Percentiles rank a stretch among this genome's conserved stretches.
These are phyloP conservation scores for Boletus sensibilis DNA, from an alignment of 768 basidiomycete genomes.

Conservation along the genomic window DNA sequence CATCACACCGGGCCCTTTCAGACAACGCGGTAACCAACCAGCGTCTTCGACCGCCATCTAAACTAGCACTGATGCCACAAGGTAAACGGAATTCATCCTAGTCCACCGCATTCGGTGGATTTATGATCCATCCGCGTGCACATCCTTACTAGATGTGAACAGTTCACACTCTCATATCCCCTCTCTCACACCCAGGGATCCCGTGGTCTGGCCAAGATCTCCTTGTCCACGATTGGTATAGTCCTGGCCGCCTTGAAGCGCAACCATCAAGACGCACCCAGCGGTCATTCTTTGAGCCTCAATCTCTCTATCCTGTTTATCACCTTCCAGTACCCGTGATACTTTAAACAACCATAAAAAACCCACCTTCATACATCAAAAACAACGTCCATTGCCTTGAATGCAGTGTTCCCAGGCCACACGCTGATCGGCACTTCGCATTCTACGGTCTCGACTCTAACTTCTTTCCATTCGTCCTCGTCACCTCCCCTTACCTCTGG, in stretches of 20 bases:
- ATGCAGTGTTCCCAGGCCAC: slow-evolving; percentile 88
- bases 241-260: neutral
- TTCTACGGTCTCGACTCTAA: slow-evolving; percentile 84
- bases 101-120: neutral
- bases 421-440: slow-evolving; percentile 89
- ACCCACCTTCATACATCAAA: slow-evolving; percentile 57
- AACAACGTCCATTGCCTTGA: slow-evolving; percentile 73
- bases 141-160: too few relatives aligned
- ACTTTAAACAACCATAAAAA: neutral
- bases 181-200: neutral
- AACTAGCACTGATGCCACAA: too few relatives aligned
- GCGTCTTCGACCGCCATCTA: neutral
- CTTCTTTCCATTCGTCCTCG: slow-evolving; percentile 65
- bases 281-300: neutral
- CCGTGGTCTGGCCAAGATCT: neutral
- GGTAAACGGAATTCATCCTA: neutral
- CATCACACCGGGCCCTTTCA: neutral
- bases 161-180: too few relatives aligned
- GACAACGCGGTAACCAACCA: too few relatives aligned
- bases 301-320: neutral
- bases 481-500: slow-evolving; percentile 45
- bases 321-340: neutral
- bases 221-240: neutral
- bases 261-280: too few relatives aligned
- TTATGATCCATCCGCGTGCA: neutral